Conservation (phyloP, 306 rosid genomes). For the Trifolium subterraneum region DNA sequence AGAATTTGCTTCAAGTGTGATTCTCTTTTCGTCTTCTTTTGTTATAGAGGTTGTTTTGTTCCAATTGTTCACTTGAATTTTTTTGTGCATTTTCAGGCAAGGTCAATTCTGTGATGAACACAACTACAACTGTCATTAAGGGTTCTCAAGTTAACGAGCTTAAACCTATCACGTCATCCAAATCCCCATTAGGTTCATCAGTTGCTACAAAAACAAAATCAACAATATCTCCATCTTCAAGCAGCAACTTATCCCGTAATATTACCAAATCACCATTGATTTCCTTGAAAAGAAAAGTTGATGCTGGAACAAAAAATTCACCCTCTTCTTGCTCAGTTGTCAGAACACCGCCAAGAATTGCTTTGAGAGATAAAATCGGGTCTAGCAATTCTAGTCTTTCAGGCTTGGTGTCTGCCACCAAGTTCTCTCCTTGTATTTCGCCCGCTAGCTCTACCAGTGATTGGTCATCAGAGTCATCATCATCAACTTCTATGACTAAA, state of each 20-base stretch:
- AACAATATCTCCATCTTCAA: conserved; percentile 50
- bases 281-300: conserved; percentile 54
- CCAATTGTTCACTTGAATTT: conserved; percentile 25
- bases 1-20: conserved; percentile 38
- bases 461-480: conserved; percentile 72
- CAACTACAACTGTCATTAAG: conserved; percentile 41
- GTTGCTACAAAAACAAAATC: conserved; percentile 54
- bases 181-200: conserved; percentile 52
- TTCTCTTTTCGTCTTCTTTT: conserved; percentile 22
- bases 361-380: conserved; percentile 47
- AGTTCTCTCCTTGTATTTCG: conserved; percentile 60
- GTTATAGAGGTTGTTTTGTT: not conserved
- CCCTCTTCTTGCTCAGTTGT: conserved; percentile 51
- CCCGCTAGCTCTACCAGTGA: conserved; percentile 76
- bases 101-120: conserved; percentile 53
- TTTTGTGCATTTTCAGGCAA: conserved; percentile 55
- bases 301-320: conserved; percentile 45
- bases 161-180: conserved; percentile 46
- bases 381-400: conserved; percentile 53
- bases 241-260: conserved; percentile 50
- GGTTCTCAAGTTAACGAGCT: conserved; percentile 51
- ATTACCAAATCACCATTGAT: conserved; percentile 53
- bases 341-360: conserved; percentile 62
- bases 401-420: conserved; percentile 47
- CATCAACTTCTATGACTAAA: conserved; percentile 63